Base-by-base conservation (phyloP, 352 stramenopile species). In the Pythium insidiosum region DNA sequence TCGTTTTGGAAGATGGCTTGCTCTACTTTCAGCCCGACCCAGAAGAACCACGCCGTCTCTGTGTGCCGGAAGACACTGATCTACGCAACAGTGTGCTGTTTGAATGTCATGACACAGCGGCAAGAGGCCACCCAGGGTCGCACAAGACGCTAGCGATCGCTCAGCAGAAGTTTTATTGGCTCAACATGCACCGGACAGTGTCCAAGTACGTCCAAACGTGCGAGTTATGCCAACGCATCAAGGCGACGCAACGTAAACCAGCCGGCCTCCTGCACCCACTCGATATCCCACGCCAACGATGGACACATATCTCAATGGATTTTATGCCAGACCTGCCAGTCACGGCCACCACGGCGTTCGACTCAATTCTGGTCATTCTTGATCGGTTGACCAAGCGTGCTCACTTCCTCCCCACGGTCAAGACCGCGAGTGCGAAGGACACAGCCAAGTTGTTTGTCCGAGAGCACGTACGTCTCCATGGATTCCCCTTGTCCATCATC, bases 231-330 rank as follows among this genome's bases (percentile, higher is more conserved):
- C 46, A 53, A 20, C 43, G 42, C 3, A 44, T 52, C 15, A 56
- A 56, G 13, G 28, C 33, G 2, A 42, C 35, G n/a, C 42, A 52
- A 4, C 10, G 26, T 5, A 56, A 52, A n/a, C 36, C 47, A 2
- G 35, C 41, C 20, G 52, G 45, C 18, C 20, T 53, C 2, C 28
- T 61, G 1, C 28, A 61, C 16, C 47, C 42, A 3, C 36, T 61
- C 10, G 28, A 56, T 15, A 47, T 61, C 26, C 41, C 42, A 18
- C 9, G 5, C 1, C 28, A 36, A 19, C 46, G 53, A 1, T 61
- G 47, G 43, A 24, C 19, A 4, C 7, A 61, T 20, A 56, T 61
- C 16, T 35, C 46, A 1, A 61, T 61, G 53, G 46, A 56, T 19
- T 61, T 61, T 34, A 38, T 61, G n/a, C 28, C 36, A 2, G 31